Evolutionary conservation across 768 basidiomycete species (phyloP), one percentile per base, ranked within the genome.

Genomic region (Neoboletus subvelutipes): DNA sequence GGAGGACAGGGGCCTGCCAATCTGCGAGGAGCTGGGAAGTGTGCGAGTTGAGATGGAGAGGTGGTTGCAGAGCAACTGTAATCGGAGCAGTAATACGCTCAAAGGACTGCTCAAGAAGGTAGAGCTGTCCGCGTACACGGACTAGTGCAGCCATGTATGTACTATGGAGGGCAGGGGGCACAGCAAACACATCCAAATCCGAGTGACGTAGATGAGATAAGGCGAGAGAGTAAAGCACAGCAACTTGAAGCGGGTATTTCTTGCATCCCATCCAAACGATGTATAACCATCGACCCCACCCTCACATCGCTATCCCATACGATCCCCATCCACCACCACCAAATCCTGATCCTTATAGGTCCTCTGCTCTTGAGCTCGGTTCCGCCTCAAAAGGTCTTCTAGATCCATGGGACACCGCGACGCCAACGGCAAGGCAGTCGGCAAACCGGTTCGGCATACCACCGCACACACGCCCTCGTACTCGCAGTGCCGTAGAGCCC

Each of bases 61-160:
- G 17, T 98, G 93, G 94, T 69, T 99, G 56, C 82, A 87, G 68
- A 80, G 78, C 18, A 94, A 96, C 68, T 94, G 94, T 64, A 91
- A 91, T 69, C 86, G 92, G 71, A 85, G 85, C 49, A 89, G 86
- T 64, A 86, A 85, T 60, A 88, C 86, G 17, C 74, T 94, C 62
- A 92, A 92, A 70, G 88, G 87, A 0, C 71, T 94, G 62, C 71
- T 94, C 66, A 92, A 92, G 78, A 92, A 91, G 75, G 82, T 93
- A 12, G 87, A 90, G 67, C 68, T 86, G 54, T 80, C 83, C 4
- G 60, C 74, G 3, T 72, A 80, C 47, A 69, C 64, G 20, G 54
- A 53, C 20, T 72, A 71, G 55, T 34, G 15, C 0, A n/a, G 18
- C 12, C 13, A 34, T 37, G 37, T 56, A 36, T 9, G 8, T 34